Conservation (phyloP, 208 protist genomes). For the Leishmania major region DNA sequence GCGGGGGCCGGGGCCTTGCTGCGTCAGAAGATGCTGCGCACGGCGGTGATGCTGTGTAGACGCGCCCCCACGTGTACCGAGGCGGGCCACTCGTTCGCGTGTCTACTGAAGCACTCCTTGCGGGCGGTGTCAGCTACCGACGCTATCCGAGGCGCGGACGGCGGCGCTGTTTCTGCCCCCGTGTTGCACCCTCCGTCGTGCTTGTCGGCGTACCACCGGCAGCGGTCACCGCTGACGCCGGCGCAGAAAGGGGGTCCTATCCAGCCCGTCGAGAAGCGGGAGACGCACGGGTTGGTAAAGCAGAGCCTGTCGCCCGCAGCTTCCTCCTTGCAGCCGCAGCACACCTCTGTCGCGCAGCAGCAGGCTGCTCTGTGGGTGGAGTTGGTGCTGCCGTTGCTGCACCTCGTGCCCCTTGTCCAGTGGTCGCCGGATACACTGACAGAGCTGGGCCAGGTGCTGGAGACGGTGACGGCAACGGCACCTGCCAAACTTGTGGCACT, state of each 20-base stretch:
- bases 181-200: not conserved
- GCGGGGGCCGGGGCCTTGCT: not conserved
- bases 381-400: conserved; percentile 42
- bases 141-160: conserved; percentile 18
- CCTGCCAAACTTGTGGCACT: conserved; percentile 19
- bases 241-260: not conserved
- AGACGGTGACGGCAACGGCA: conserved; percentile 12
- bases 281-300: conserved; percentile 3
- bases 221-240: not conserved
- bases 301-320: not conserved
- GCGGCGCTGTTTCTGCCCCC: not conserved
- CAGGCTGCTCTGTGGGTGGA: conserved; percentile 23
- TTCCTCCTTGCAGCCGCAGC: not conserved
- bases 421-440: conserved; percentile 36
- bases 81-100: conserved; percentile 32
- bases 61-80: conserved; percentile 16
- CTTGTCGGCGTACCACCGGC: not conserved
- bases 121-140: conserved; percentile 21
- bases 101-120: conserved; percentile 31
- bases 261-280: not conserved
- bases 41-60: conserved; percentile 24
- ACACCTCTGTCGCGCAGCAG: conserved; percentile 2
- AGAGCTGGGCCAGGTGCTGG: conserved; percentile 33
- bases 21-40: conserved; percentile 29
- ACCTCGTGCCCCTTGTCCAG: conserved; percentile 36